A percentile compares a stretch with the other conserved stretches of the same genome.
Evolutionary conservation across 495 filamentous ascomycete species (phyloP).

Genomic region (Penicillium egyptiacum): DNA sequence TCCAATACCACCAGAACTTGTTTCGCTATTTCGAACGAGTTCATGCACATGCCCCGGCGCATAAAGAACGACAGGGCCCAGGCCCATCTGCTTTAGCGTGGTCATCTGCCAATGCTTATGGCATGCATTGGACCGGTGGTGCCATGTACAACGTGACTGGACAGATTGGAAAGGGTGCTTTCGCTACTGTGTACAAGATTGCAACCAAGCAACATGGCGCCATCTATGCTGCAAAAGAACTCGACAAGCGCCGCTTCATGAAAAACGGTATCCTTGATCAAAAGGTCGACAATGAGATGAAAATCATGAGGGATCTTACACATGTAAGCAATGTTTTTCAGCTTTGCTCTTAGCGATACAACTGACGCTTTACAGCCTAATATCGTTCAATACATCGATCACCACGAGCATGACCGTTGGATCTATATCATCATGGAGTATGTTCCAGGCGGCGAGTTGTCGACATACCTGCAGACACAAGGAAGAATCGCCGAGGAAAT

Average conservation of each 20-base stretch:
- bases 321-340: slow-evolving; percentile 62
- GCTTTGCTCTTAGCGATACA: background rate
- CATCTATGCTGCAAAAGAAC: slow-evolving; percentile 84
- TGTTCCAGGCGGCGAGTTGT: slow-evolving; percentile 82
- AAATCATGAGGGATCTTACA: slow-evolving; percentile 78
- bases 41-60: slow-evolving; percentile 28
- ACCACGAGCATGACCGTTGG: slow-evolving; percentile 71
- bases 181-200: slow-evolving; percentile 86
- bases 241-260: slow-evolving; percentile 85
- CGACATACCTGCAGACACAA: slow-evolving; percentile 60
- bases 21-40: slow-evolving; percentile 50
- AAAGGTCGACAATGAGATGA: slow-evolving; percentile 92
- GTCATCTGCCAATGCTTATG: slow-evolving; percentile 45
- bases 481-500: slow-evolving; percentile 64
- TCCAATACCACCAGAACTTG: slow-evolving; percentile 61
- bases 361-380: slow-evolving; percentile 58
- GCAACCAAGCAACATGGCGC: slow-evolving; percentile 76
- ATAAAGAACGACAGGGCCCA: slow-evolving; percentile 28
- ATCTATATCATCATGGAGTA: slow-evolving; percentile 97
- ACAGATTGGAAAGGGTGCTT: slow-evolving; percentile 86
- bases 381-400: slow-evolving; percentile 86
- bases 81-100: slow-evolving; percentile 34
- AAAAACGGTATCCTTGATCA: slow-evolving; percentile 81
- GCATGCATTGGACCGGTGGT: slow-evolving; percentile 79
- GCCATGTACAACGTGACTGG: slow-evolving; percentile 77